Evolutionary conservation across 2,329 filamentous ascomycete species (phyloP).

Genomic region (Fusarium nelsonii): DNA sequence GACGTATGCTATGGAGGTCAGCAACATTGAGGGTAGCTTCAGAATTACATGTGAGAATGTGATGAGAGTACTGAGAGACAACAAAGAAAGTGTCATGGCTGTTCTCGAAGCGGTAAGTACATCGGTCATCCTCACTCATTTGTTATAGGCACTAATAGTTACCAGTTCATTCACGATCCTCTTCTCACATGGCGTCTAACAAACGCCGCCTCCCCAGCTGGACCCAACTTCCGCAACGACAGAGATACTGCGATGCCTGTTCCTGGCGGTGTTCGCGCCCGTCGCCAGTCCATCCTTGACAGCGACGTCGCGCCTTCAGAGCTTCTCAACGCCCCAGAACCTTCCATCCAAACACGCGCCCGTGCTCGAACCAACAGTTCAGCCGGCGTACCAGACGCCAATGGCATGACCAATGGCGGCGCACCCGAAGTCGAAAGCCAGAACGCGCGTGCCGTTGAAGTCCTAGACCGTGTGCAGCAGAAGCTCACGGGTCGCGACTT

Average conservation of each 20-base stretch:
- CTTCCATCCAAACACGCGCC: conserved; percentile 61
- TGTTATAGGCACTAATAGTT: conserved; percentile 1
- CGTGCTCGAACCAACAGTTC: conserved; percentile 73
- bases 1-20: conserved; percentile 99
- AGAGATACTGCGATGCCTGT: conserved; percentile 66
- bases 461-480: conserved; percentile 90
- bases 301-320: conserved; percentile 70
- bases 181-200: conserved; percentile 95
- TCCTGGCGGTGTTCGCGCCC: conserved; percentile 63
- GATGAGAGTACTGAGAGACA: conserved; percentile 95
- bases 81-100: conserved; percentile 98
- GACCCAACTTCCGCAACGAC: conserved; percentile 75
- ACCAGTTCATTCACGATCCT: conserved; percentile 97
- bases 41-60: conserved; percentile 98
- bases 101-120: conserved; percentile 92
- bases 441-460: conserved; percentile 92
- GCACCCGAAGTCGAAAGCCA: conserved; percentile 78
- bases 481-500: conserved; percentile 97
- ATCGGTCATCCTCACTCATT: not conserved
- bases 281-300: conserved; percentile 78
- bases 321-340: conserved; percentile 63
- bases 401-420: conserved; percentile 54
- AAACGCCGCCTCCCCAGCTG: conserved; percentile 70
- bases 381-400: conserved; percentile 52
- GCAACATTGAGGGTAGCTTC: conserved; percentile 99